Evolutionary conservation across 495 filamentous ascomycete genomes (phyloP).

Genomic region (Hypoxylon perforatum): DNA sequence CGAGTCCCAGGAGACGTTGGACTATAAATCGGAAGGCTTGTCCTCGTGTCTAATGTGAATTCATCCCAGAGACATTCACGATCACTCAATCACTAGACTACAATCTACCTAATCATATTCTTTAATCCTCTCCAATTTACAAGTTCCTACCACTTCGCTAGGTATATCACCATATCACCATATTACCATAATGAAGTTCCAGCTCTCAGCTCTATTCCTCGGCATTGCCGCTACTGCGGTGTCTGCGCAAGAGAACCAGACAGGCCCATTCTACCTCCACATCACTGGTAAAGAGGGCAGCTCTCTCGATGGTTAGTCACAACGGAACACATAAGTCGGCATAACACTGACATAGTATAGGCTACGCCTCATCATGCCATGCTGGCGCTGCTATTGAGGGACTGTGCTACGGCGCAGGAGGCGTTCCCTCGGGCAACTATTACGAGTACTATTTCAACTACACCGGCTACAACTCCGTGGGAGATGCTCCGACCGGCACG

Average conservation of each 20-base stretch:
- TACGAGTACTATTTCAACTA: slow-evolving; percentile 55
- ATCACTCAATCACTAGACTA: background rate
- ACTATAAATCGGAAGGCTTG: slow-evolving; percentile 27
- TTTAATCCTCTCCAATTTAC: background rate
- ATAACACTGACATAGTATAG: slow-evolving; percentile 46
- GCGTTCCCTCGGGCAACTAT: slow-evolving; percentile 16
- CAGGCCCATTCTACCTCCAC: slow-evolving; percentile 55
- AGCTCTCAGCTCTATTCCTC: slow-evolving; percentile 40
- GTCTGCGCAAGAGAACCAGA: slow-evolving; percentile 52
- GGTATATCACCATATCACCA: slow-evolving; percentile 15
- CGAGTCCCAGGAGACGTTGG: background rate
- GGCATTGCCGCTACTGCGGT: slow-evolving; percentile 45
- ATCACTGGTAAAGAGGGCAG: slow-evolving; percentile 42
- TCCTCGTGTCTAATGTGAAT: background rate
- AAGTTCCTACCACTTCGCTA: background rate
- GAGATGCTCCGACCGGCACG: slow-evolving; percentile 43
- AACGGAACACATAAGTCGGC: slow-evolving; percentile 36
- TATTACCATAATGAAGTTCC: slow-evolving; percentile 45
- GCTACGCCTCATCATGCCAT: slow-evolving; percentile 62
- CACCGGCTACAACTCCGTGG: slow-evolving; percentile 46
- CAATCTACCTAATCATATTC: background rate
- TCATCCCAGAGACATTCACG: background rate
- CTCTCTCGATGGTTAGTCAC: slow-evolving; percentile 49
- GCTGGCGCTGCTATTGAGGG: slow-evolving; percentile 65
- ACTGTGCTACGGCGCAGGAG: slow-evolving; percentile 55